Percentiles rank a stretch among this genome's conserved stretches.
These are phyloP conservation scores for Henckelia pumila DNA, from an alignment of 257 asterid species.

Conservation along the genomic window DNA sequence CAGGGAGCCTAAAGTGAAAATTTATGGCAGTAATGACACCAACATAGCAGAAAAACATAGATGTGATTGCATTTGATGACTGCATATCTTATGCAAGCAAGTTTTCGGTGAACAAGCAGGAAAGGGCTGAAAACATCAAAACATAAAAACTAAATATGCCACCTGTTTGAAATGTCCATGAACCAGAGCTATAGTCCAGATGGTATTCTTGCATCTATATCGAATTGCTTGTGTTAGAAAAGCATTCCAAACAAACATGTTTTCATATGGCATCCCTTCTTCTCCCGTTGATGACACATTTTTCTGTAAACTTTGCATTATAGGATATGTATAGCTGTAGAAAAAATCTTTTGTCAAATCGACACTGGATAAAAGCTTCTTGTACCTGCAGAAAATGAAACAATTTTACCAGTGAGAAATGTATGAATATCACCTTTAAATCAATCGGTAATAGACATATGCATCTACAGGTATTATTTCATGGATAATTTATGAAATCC, in stretches of 20 bases:
- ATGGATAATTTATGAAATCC: slow-evolving; percentile 4
- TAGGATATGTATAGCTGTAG: slow-evolving; percentile 92
- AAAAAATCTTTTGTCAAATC: slow-evolving; percentile 96
- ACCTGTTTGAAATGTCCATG: slow-evolving; percentile 97
- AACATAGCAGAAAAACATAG: slow-evolving; percentile 13
- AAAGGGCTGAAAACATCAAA: background rate
- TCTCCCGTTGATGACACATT: slow-evolving; percentile 68
- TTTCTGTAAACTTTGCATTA: slow-evolving; percentile 90
- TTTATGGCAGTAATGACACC: slow-evolving; percentile 3
- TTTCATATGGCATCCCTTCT: slow-evolving; percentile 87
- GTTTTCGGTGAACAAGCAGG: slow-evolving; percentile 14
- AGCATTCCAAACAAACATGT: slow-evolving; percentile 97
- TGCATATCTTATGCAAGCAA: background rate
- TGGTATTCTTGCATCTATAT: slow-evolving; percentile 80
- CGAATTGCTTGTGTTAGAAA: slow-evolving; percentile 82
- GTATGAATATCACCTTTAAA: slow-evolving; percentile 8
- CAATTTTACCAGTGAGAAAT: slow-evolving; percentile 21
- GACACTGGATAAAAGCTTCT: slow-evolving; percentile 94
- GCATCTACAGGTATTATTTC: slow-evolving; percentile 15
- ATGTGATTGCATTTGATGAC: background rate
- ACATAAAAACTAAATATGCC: background rate
- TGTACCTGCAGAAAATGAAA: slow-evolving; percentile 67
- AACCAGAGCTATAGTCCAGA: slow-evolving; percentile 94
- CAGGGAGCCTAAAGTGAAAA: background rate
- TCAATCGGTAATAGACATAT: slow-evolving; percentile 17